Percentiles rank a stretch among this genome's conserved stretches.
These are phyloP conservation scores for Saccharomyces hybrid DNA, from an alignment of 1,139 yeast genomes.

Conservation along the genomic window DNA sequence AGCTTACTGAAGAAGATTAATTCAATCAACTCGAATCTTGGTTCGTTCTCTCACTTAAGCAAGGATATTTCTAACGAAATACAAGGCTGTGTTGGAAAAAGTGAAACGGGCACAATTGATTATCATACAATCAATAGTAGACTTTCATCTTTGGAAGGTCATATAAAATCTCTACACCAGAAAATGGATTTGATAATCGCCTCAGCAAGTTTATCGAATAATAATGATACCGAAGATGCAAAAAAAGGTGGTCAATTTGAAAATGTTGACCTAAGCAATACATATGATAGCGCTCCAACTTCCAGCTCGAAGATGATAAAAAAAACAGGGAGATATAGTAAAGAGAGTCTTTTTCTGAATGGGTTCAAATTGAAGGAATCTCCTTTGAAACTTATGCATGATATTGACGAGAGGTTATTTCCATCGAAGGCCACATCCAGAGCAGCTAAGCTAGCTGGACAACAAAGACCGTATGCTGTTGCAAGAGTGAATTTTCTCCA, in stretches of 20 bases:
- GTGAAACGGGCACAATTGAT: neutral
- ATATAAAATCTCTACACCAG: conserved; percentile 2
- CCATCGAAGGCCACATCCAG: conserved; percentile 25
- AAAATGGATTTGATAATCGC: conserved; percentile 2
- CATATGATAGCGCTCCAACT: neutral
- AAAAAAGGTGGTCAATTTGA: neutral
- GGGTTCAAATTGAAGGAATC: conserved; percentile 27
- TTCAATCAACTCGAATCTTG: neutral
- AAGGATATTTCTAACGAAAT: neutral
- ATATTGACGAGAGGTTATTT: conserved; percentile 38
- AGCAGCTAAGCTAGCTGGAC: conserved; percentile 31
- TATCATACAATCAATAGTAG: neutral
- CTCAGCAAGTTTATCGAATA: neutral
- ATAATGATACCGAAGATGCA: neutral
- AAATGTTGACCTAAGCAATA: neutral
- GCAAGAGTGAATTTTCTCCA: conserved; percentile 34
- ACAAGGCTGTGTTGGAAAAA: neutral
- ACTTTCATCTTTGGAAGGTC: neutral
- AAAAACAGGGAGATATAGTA: conserved; percentile 1
- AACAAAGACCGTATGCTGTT: conserved; percentile 32
- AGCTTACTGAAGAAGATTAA: neutral
- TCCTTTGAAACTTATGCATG: conserved; percentile 39
- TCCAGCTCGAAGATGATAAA: neutral
- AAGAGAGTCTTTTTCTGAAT: conserved; percentile 7
- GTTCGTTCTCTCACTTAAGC: neutral